Percentiles rank a stretch among this genome's conserved stretches.
phyloP scores from a whole-genome alignment of 345 rosid genomes.

The Populus simonii region DNA sequence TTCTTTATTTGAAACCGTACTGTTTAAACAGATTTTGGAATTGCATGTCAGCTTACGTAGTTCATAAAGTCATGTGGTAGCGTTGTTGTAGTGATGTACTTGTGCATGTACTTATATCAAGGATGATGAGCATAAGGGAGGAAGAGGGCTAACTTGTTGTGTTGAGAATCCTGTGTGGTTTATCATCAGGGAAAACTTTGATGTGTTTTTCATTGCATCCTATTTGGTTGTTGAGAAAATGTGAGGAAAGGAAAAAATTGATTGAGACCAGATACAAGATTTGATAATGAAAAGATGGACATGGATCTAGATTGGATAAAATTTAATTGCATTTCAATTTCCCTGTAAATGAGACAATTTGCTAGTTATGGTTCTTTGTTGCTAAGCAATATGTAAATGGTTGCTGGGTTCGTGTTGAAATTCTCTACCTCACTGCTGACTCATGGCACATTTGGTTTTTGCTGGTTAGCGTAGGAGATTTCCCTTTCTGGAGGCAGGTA shows the following conservation, averaged over 20 bases:
- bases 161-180: not conserved
- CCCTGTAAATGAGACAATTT: not conserved
- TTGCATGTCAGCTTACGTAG: not conserved
- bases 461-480: slow-evolving; percentile 69
- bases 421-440: slow-evolving; percentile 7
- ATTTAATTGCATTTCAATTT: not conserved
- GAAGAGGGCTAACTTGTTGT: not conserved
- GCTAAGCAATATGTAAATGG: not conserved
- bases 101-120: not conserved
- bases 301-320: not conserved
- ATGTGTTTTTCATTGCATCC: not conserved
- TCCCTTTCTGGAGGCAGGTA: slow-evolving; percentile 88
- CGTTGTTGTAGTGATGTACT: not conserved
- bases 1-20: not conserved
- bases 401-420: not conserved
- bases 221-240: not conserved
- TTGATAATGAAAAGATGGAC: not conserved
- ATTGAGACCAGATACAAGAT: not conserved
- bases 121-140: not conserved
- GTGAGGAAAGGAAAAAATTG: not conserved
- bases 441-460: slow-evolving; percentile 23
- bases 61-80: not conserved
- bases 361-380: not conserved
- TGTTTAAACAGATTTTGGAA: not conserved
- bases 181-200: not conserved